Base-by-base conservation (phyloP, 164 flowering plant species). In the Nelumbo lutea region DNA sequence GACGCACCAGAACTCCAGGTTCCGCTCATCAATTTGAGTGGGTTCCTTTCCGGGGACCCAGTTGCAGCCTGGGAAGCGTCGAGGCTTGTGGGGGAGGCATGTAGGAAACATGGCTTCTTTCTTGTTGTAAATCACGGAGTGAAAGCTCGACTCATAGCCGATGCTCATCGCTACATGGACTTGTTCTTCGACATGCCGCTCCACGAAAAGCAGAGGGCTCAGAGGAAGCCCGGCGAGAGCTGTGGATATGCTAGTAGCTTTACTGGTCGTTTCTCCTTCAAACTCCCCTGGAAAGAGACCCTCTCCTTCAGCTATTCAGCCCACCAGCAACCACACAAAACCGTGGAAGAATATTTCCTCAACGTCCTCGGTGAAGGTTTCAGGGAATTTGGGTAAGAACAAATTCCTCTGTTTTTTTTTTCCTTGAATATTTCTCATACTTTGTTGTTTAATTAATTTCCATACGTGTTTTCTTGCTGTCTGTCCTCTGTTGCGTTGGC, bases 241-340 rank as follows among this genome's bases (percentile, higher is more conserved):
- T 79, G 74, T 75, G 92, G 92, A 5, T 89, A 86, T 74, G 83
- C 92, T 1, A 88, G 86, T 71, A 85, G 92, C 81, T 87, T 87
- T 67, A 75, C 81, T 3, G 86, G 84, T 2, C 73, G 93, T 61
- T 90, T 87, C 76, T 73, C 86, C 55, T 74, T 85, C 51, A 90
- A 86, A 42, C 90, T 88, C 41, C 96, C 96, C 6, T 90, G 96
- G 96, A 90, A 88, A 55, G 96, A 88, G 70, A 87, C 96, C 2
- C 86, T 90, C 40, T 79, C 93, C 2, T 83, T 90, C 61, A 55
- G 75, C 2, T 84, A 80, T 62, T 76, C 72, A 40, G 79, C 72
- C 11, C 78, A 81, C 53, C 62, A 71, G 1, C 46, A 42, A 14
- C 1, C 44, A 10, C 45, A 73, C 1, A 68, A 64, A 2, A 42